A percentile compares a stretch with the other conserved stretches of the same genome.
Conservation (phyloP, 2,329 filamentous ascomycete genomes). For the Phaeoacremonium minimum region DNA sequence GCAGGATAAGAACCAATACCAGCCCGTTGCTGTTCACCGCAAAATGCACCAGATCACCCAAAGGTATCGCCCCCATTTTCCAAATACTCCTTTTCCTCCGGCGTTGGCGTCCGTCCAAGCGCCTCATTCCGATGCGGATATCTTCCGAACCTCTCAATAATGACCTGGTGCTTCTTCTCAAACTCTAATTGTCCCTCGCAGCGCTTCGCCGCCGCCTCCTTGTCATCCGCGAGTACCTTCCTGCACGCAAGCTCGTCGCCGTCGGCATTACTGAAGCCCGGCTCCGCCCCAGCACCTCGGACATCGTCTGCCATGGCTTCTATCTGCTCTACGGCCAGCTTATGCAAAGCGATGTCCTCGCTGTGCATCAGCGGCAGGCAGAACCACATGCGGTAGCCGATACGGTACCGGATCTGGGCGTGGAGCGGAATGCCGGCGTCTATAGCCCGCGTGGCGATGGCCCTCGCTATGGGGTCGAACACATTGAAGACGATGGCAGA, state of each 20-base stretch:
- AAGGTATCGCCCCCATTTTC: slow-evolving; percentile 37
- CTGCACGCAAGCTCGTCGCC: not conserved
- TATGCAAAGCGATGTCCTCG: slow-evolving; percentile 34
- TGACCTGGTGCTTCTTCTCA: slow-evolving; percentile 40
- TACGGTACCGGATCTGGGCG: slow-evolving; percentile 12
- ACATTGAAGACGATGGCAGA: slow-evolving; percentile 35
- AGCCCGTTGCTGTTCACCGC: too few relatives aligned
- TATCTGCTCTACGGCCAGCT: slow-evolving; percentile 19
- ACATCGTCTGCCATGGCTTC: slow-evolving; percentile 16
- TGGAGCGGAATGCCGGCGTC: slow-evolving; percentile 14
- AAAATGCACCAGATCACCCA: too few relatives aligned
- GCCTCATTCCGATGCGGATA: slow-evolving; percentile 55
- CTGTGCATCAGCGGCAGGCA: slow-evolving; percentile 46
- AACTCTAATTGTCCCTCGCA: slow-evolving; percentile 17
- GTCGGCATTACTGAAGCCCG: slow-evolving; percentile 9
- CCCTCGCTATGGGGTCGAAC: slow-evolving; percentile 40
- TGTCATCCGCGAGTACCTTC: slow-evolving; percentile 2
- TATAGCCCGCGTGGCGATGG: slow-evolving; percentile 24
- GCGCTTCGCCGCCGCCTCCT: slow-evolving; percentile 15
- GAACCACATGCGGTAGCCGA: slow-evolving; percentile 38
- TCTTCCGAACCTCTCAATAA: slow-evolving; percentile 49
- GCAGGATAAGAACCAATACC: too few relatives aligned
- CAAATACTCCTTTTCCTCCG: slow-evolving; percentile 46
- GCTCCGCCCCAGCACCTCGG: slow-evolving; percentile 14
- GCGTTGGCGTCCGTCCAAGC: slow-evolving; percentile 42